Evolutionary conservation across 495 filamentous ascomycete species (phyloP), one percentile per base, ranked within the genome.

Genomic region (Aspergillus bridgeri): DNA sequence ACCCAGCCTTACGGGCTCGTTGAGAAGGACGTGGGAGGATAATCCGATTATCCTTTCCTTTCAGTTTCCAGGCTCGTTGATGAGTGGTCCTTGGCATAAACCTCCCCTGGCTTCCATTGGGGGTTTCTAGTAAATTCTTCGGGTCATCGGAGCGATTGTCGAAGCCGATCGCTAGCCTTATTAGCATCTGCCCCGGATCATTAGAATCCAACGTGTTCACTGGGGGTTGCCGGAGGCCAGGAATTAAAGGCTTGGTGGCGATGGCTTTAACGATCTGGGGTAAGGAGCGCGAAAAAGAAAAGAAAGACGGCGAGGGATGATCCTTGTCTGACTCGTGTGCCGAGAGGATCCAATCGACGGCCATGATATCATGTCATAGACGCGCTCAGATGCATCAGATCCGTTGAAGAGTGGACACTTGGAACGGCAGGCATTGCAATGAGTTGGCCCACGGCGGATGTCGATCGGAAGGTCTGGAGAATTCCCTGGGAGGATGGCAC

Each of bases 111-210:
- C 2, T 47, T 47, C 45, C 45, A 23, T 47, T 18, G 22, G 7
- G 17, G 17, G 20, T 47, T 47, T 47, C 45, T 47, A 23, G 22
- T 47, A 47, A 47, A 20, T 47, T 23, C 45, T 20, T 47, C 45
- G 45, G 18, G 19, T 17, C 45, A 47, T 47, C 51, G 11, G 44
- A 56, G 45, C 38, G 42, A 18, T 29, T 20, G 45, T 58, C 50
- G 49, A 53, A 53, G 33, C 24, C 44, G 56, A 52, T 56, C 53
- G 45, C 53, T 51, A 15, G 48, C 23, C 24, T 8, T 21, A 43
- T 51, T 60, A 51, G 53, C 47, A 44, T 47, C 52, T 53, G 50
- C 33, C 42, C 57, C 51, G 57, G 57, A 54, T 59, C 57, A 43
- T 59, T 59, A 60, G 58, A 56, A 60, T 54, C 57, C 57, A 47